Base-by-base conservation (phyloP, 306 rosid genomes). In the Boehmeria nivea region DNA sequence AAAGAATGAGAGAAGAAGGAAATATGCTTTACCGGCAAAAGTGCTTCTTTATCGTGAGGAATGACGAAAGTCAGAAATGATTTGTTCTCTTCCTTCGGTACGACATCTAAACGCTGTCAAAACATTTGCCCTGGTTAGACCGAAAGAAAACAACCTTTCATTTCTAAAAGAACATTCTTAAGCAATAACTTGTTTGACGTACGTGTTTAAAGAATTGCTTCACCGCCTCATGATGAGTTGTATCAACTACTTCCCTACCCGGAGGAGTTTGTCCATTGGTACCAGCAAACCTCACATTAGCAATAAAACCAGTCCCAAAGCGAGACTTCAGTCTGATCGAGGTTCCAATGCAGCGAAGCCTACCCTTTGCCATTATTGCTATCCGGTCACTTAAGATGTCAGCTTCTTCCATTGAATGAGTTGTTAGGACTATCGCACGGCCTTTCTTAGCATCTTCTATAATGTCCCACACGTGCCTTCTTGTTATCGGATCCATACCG, bases 341-440 rank as follows among this genome's bases (percentile, higher is more conserved):
- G 63, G 88, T 90, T 27, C 98, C 98, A 64, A 87, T 82, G 65
- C 98, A 90, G 24, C 89, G 83, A 33, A 90, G 91, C 79, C 76
- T 82, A 46, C 98, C 98, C 77, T 87, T 90, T 17, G 91, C 95
- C 95, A 87, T 90, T 63, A 87, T 90, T 61, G 88, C 95, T 23
- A 90, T 87, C 58, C 94, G 80, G 59, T 90, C 95, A 38, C 98
- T 69, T 68, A 90, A 66, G 60, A 87, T 76, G 69, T 84, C 94
- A 19, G 95, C 98, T 81, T 90, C 98, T 78, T 90, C 98, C 98
- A 90, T 90, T 31, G 95, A 90, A 61, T 90, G 95, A 34, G 98
- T 90, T 49, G 95, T 90, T 21, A 87, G 85, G 60, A 90, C 68
- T 66, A 90, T 78, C 25, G 91, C 87, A 2, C 94, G 88, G 36